These are phyloP conservation scores for Sporothrix brasiliensis DNA, from an alignment of 2,329 filamentous ascomycete species.

Conservation along the genomic window DNA sequence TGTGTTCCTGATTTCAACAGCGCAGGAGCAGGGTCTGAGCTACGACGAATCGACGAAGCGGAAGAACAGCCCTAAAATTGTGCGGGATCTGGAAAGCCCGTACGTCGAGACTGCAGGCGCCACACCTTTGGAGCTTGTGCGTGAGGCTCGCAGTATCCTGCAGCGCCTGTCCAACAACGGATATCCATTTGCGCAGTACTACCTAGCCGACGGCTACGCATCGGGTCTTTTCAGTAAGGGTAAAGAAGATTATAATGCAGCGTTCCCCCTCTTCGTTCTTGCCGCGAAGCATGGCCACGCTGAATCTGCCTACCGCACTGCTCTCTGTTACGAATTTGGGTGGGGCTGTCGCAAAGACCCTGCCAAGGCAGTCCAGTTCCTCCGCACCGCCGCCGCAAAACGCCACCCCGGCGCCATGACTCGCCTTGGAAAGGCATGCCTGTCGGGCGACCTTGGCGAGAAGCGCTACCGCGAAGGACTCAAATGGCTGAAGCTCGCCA, in stretches of 20 bases:
- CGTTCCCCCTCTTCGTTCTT: conserved; percentile 88
- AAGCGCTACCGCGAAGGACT: conserved; percentile 87
- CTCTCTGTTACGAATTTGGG: conserved; percentile 95
- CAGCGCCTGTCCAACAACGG: conserved; percentile 82
- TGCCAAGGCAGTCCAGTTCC: conserved; percentile 90
- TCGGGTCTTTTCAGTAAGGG: conserved; percentile 95
- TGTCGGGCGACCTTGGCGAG: conserved; percentile 85
- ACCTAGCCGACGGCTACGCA: conserved; percentile 89
- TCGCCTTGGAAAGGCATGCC: conserved; percentile 84
- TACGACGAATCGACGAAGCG: conserved; percentile 51
- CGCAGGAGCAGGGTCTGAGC: conserved; percentile 72
- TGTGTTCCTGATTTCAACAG: conserved; percentile 87
- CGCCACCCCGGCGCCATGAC: conserved; percentile 95
- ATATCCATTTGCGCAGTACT: conserved; percentile 97
- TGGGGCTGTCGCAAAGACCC: conserved; percentile 93
- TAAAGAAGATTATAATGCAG: conserved; percentile 86
- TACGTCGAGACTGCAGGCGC: conserved; percentile 51
- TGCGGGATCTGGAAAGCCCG: conserved; percentile 53
- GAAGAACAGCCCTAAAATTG: conserved; percentile 53
- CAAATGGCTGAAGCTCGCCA: conserved; percentile 93
- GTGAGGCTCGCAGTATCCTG: conserved; percentile 86
- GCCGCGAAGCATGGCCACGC: conserved; percentile 97
- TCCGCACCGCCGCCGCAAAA: conserved; percentile 86
- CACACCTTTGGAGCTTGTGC: conserved; percentile 69
- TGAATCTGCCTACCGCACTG: conserved; percentile 91